Conservation (phyloP, 75 land plant genomes). For the Cryptomeria japonica region DNA sequence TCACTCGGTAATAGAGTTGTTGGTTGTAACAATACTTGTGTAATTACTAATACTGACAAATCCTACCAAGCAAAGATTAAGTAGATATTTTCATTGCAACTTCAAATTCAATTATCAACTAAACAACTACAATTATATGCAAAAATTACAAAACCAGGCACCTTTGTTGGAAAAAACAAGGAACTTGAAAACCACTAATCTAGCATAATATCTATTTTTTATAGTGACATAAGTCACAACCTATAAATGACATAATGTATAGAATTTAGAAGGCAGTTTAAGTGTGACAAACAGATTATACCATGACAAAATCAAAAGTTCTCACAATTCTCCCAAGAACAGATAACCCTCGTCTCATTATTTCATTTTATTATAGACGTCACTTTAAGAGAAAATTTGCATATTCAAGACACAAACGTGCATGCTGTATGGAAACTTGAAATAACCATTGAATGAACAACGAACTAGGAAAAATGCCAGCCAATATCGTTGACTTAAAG, state of each 20-base stretch:
- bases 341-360: neutral
- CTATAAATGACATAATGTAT: neutral
- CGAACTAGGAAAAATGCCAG: neutral
- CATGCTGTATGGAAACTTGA: neutral
- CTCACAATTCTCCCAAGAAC: neutral
- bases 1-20: neutral
- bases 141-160: neutral
- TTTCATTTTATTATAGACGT: too few species aligned
- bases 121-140: neutral
- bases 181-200: neutral
- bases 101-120: neutral
- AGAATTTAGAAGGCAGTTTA: neutral
- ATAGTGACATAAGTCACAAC: neutral
- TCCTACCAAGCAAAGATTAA: neutral
- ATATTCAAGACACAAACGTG: neutral
- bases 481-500: neutral
- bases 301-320: neutral
- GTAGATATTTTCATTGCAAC: neutral
- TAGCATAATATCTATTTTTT: neutral
- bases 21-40: neutral
- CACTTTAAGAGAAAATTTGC: neutral
- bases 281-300: neutral
- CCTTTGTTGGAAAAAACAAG: neutral
- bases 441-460: neutral
- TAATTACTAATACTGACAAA: neutral